Percentiles rank a stretch among this genome's conserved stretches.
phyloP scores from a whole-genome alignment of 805 yeast genomes.

The Priceomyces carsonii region DNA sequence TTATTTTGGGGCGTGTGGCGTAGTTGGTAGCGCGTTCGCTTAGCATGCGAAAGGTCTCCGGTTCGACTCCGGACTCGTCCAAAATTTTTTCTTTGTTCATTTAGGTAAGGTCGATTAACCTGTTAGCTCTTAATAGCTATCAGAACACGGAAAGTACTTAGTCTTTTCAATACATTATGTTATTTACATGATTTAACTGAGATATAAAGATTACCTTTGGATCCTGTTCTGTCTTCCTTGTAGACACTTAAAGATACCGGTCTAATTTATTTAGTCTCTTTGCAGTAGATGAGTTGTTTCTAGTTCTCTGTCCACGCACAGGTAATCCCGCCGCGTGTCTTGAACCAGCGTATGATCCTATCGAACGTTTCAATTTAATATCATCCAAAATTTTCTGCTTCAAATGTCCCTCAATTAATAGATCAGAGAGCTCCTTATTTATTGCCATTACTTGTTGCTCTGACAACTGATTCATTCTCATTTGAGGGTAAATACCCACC shows the following conservation, averaged over 20 bases:
- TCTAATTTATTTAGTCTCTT: constrained; percentile 77
- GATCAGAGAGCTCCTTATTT: constrained; percentile 81
- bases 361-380: constrained; percentile 73
- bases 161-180: too few species aligned
- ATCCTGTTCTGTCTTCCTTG: too few species aligned
- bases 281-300: constrained; percentile 89
- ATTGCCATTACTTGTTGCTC: constrained; percentile 86
- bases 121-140: not conserved
- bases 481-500: constrained; percentile 86
- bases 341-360: constrained; percentile 84
- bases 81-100: constrained; percentile 6
- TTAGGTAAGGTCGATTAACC: not conserved
- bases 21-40: constrained; percentile 52
- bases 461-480: constrained; percentile 90
- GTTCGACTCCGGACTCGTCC: constrained; percentile 47
- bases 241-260: constrained; percentile 40
- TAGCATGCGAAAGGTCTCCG: constrained; percentile 52
- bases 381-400: constrained; percentile 74
- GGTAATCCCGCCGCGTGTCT: constrained; percentile 80
- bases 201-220: too few species aligned
- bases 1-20: constrained; percentile 44
- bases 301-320: constrained; percentile 82
- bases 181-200: too few species aligned
- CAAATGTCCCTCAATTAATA: constrained; percentile 80
- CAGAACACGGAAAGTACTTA: too few species aligned